A percentile compares a stretch with the other conserved stretches of the same genome.
Conservation (phyloP, 2,329 filamentous ascomycete species). For the Aspergillus ochraceoroseus region DNA sequence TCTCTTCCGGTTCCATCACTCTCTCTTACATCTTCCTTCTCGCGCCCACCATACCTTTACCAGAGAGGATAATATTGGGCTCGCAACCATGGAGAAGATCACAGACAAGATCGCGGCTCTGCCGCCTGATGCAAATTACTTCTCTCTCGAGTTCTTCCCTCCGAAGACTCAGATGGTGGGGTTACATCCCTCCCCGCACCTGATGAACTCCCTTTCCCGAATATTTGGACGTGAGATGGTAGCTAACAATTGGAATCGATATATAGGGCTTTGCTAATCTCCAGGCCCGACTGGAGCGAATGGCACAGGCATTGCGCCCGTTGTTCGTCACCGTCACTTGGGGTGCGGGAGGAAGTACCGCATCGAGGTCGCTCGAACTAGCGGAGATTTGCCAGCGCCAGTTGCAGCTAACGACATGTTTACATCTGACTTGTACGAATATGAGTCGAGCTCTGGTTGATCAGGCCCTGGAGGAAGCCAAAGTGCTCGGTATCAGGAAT, state of each 20-base stretch:
- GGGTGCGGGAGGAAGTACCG: slow-evolving; percentile 92
- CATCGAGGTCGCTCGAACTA: slow-evolving; percentile 83
- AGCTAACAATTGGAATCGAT: too few relatives aligned
- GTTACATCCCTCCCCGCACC: slow-evolving; percentile 27
- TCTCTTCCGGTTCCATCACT: slow-evolving; percentile 20
- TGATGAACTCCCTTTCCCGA: background rate
- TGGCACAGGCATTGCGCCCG: slow-evolving; percentile 84
- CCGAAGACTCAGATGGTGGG: slow-evolving; percentile 84
- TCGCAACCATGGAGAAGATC: slow-evolving; percentile 69
- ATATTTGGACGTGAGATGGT: too few relatives aligned
- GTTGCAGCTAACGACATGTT: slow-evolving; percentile 84
- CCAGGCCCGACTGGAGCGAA: slow-evolving; percentile 85
- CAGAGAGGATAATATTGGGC: slow-evolving; percentile 5
- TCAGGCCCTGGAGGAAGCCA: slow-evolving; percentile 83
- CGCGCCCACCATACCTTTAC: slow-evolving; percentile 2
- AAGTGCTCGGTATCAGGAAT: slow-evolving; percentile 84
- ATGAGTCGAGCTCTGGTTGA: slow-evolving; percentile 87
- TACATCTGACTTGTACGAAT: slow-evolving; percentile 96
- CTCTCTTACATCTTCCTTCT: slow-evolving; percentile 17
- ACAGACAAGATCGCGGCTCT: slow-evolving; percentile 92
- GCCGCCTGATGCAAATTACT: slow-evolving; percentile 75
- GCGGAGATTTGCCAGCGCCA: slow-evolving; percentile 93
- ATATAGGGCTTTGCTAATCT: slow-evolving; percentile 79
- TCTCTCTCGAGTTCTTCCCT: slow-evolving; percentile 98
- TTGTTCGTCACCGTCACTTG: slow-evolving; percentile 97